Evolutionary conservation across 2,329 filamentous ascomycete genomes (phyloP).

Genomic region (Paecilomyces niveus): DNA sequence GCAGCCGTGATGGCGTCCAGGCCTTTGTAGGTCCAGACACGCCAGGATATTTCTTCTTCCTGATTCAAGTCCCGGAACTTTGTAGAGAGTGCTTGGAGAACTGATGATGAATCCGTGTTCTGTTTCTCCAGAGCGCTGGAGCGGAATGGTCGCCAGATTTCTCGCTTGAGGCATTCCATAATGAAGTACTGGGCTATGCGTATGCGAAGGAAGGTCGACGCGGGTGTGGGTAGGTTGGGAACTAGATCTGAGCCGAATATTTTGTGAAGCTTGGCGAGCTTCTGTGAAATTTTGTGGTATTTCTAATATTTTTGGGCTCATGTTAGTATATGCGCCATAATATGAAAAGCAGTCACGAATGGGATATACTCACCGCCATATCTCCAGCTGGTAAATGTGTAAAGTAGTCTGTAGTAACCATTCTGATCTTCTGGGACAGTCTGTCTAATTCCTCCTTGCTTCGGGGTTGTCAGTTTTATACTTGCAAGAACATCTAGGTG

Average conservation of each 20-base stretch:
- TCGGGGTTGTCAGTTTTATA: not conserved
- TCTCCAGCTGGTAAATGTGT: not conserved
- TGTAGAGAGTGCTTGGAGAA: not conserved
- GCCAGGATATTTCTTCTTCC: not conserved
- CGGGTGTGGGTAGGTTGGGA: not conserved
- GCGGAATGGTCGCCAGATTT: not conserved
- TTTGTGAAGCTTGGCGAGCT: not conserved
- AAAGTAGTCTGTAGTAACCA: not conserved
- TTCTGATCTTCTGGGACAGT: not conserved
- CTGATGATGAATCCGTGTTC: not conserved
- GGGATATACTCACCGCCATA: not conserved
- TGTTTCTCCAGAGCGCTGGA: not conserved
- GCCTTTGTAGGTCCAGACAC: not conserved
- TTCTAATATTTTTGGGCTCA: not conserved
- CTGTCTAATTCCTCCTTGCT: not conserved
- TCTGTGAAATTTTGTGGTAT: not conserved
- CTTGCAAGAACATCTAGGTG: not conserved
- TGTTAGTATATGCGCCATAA: not conserved
- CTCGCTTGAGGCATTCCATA: not conserved
- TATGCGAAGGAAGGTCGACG: not conserved
- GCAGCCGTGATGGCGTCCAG: not conserved
- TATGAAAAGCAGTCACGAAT: not conserved
- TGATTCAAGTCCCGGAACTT: not conserved
- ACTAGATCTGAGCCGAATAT: not conserved
- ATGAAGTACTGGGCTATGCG: not conserved